These are phyloP conservation scores for Xylaria nigripes DNA, from an alignment of 495 filamentous ascomycete genomes.

Conservation along the genomic window DNA sequence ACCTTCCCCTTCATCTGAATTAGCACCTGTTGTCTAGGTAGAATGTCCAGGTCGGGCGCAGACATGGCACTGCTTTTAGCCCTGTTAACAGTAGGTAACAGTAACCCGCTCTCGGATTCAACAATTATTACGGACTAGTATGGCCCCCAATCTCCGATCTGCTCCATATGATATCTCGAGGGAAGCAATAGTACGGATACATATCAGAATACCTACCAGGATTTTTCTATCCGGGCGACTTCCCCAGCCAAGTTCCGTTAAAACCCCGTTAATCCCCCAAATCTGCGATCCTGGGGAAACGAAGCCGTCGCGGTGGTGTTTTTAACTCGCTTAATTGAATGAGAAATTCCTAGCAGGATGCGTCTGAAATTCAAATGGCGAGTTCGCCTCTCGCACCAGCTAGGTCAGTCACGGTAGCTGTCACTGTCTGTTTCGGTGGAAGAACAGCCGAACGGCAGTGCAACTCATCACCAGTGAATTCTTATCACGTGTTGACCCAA, in stretches of 20 bases:
- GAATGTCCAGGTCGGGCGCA: conserved; percentile 3
- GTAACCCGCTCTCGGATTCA: too few species aligned
- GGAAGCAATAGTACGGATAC: conserved; percentile 2
- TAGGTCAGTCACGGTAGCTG: neutral
- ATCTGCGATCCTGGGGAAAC: neutral
- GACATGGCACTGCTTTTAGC: neutral
- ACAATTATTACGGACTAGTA: too few species aligned
- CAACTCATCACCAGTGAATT: neutral
- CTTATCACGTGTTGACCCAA: neutral
- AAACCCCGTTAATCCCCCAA: neutral
- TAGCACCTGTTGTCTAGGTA: conserved; percentile 4
- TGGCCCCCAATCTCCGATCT: neutral
- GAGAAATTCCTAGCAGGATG: neutral
- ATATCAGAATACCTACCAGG: neutral
- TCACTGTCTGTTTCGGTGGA: neutral
- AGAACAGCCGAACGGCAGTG: too few species aligned
- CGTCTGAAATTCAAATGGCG: neutral
- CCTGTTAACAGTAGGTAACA: too few species aligned
- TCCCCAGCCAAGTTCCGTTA: too few species aligned
- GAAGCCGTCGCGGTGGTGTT: neutral
- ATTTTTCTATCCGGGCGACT: neutral
- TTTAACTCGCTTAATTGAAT: too few species aligned
- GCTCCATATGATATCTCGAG: too few species aligned
- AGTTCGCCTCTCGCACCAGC: neutral
- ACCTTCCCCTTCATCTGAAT: neutral